Base-by-base conservation (phyloP, 352 stramenopile species). In the Phytophthora chlamydospora region DNA sequence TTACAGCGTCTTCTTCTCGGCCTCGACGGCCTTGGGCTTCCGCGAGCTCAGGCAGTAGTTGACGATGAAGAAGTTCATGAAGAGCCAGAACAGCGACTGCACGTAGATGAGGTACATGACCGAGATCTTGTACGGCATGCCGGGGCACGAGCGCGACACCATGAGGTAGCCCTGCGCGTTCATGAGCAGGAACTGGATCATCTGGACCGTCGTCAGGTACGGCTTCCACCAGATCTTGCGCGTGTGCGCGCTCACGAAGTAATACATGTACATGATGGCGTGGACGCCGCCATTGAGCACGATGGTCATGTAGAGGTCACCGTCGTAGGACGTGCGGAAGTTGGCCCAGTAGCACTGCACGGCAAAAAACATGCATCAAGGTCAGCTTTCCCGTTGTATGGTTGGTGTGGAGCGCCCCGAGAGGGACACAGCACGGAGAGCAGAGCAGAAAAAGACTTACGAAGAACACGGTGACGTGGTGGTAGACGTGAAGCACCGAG, bases 211-310 rank as follows among this genome's bases (percentile, higher is more conserved):
- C 34, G 96, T 99, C 31, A 99, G 71, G 72, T 91, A 97, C 16
- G 91, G 95, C 75, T 98, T 98, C 96, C 96, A 99, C 94, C 94
- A 98, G 74, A 98, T 98, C 49, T 95, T 69, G 66, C 96, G 97
- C 53, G 95, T 98, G 80, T 98, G 93, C 76, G 97, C 95, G 78
- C 88, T 97, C 44, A 98, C 95, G 53, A 98, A 98, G 89, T 98
- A 99, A 78, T 99, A 99, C 29, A 92, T 98, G 88, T 99, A 99
- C 96, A 99, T 98, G 69, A 99, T 95, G 7, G 93, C 97, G 75
- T 99, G 96, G 58, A 99, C 97, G 62, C 97, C 96, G 52, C 91
- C 90, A 66, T 99, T 99, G 17, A 98, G 76, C n/a, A 98, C 70
- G 65, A 98, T 96, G 34, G 95, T 98, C 39, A 98, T 76, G 83